A percentile compares a stretch with the other conserved stretches of the same genome.
phyloP scores from a whole-genome alignment of 2,329 filamentous ascomycete genomes.

The Cordyceps cicadae region DNA sequence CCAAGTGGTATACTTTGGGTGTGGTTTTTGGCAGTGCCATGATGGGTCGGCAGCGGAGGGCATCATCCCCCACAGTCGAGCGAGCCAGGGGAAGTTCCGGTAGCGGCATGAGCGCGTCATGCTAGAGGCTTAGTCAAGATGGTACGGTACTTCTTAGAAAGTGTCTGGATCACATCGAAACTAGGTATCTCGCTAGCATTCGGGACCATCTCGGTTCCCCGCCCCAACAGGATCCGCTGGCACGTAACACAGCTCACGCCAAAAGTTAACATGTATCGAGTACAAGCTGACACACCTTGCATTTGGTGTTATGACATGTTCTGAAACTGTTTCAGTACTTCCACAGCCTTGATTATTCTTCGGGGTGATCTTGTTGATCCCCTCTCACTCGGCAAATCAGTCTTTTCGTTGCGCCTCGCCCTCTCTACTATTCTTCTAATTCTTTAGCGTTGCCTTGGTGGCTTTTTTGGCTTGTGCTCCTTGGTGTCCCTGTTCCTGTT shows the following conservation, averaged over 20 bases:
- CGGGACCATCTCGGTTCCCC: neutral
- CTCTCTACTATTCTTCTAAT: neutral
- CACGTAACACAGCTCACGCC: neutral
- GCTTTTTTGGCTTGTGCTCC: neutral
- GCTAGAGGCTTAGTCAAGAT: neutral
- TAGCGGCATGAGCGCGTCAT: neutral
- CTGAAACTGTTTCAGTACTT: neutral
- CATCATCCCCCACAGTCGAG: neutral
- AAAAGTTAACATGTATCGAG: neutral
- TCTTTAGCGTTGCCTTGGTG: too few species aligned
- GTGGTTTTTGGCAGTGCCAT: neutral
- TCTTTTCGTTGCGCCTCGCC: neutral
- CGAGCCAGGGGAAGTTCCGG: neutral
- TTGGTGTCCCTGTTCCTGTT: neutral
- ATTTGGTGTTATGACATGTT: neutral
- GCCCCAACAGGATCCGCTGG: conserved; percentile 5
- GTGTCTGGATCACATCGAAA: too few species aligned
- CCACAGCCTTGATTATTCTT: neutral
- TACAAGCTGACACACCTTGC: neutral
- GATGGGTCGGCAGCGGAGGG: neutral
- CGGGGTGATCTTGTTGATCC: neutral
- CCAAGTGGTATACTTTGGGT: too few species aligned
- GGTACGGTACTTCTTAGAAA: neutral
- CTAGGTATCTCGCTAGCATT: neutral
- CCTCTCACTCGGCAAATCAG: neutral